Base-by-base conservation (phyloP, 495 filamentous ascomycete genomes). In the Hypoxylon subgilvum region DNA sequence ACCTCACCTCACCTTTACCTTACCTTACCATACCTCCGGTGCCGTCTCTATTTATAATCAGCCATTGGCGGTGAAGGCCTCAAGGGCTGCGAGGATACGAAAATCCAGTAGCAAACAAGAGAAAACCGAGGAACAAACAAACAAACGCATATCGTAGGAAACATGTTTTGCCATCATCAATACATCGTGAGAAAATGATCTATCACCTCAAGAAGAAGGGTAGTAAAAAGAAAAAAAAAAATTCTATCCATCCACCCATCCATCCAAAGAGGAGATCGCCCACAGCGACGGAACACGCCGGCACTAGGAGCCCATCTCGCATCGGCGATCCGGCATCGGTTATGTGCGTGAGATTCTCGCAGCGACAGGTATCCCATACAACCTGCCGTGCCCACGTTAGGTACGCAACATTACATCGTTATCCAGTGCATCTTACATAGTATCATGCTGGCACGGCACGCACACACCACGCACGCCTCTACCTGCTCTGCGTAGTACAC, bases 231-330 rank as follows among this genome's bases (percentile, higher is more conserved):
- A 40, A 18, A 36, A 42, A 31, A 22, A 25, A 44, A 44, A 28
- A 28, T 30, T 18, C 19, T n/a, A 16, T n/a, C n/a, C n/a, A n/a
- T n/a, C n/a, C n/a, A n/a, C n/a, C n/a, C n/a, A n/a, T n/a, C n/a
- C n/a, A n/a, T n/a, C n/a, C n/a, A n/a, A n/a, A n/a, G n/a, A n/a
- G n/a, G n/a, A n/a, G n/a, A n/a, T n/a, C n/a, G n/a, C n/a, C n/a
- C n/a, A n/a, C 42, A 60, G 45, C 42, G 41, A 56, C 40, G 52
- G 52, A 17, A 46, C 17, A 49, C 45, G 46, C 52, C 41, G 48
- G 50, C 16, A 22, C 27, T 40, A 48, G 60, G 48, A 50, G 54
- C 48, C 27, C 61, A 64, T 64, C 61, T 64, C 40, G 61, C 61
- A 64, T 55, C 49, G 61, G 54, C 49, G 55, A 64, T 57, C 32